Evolutionary conservation across 345 rosid species (phyloP).

Genomic region (Jatropha curcas): DNA sequence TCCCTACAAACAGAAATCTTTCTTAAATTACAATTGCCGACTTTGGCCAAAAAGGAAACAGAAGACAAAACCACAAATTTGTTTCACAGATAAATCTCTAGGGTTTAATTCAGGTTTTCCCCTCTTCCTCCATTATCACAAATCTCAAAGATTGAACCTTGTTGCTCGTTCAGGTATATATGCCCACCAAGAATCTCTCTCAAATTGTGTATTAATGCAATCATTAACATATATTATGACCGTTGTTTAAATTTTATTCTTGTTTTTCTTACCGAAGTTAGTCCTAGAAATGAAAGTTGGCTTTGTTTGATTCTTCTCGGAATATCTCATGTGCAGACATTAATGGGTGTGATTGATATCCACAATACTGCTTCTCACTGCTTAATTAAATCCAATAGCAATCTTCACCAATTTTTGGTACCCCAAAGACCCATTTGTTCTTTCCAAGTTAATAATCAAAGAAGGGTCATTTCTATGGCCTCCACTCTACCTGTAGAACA

Average conservation of each 20-base stretch:
- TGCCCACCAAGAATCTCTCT: background rate
- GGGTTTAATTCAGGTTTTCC: background rate
- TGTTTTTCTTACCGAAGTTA: background rate
- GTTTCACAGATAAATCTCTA: too few species aligned
- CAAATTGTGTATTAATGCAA: background rate
- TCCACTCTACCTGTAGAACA: conserved; percentile 48
- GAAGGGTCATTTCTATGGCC: conserved; percentile 43
- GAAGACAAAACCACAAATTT: background rate
- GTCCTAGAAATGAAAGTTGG: background rate
- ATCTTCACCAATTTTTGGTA: conserved; percentile 23
- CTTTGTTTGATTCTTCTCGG: background rate
- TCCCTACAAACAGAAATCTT: too few species aligned
- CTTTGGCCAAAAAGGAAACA: background rate
- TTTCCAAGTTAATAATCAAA: conserved; percentile 28
- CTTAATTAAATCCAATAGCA: conserved; percentile 29
- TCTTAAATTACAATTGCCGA: background rate
- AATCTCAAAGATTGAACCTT: background rate
- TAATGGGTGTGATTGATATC: conserved; percentile 59
- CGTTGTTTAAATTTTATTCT: background rate
- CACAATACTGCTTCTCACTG: conserved; percentile 38
- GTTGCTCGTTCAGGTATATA: background rate
- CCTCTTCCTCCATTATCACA: too few species aligned
- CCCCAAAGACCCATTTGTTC: conserved; percentile 30
- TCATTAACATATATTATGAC: background rate
- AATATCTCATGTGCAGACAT: background rate